Conservation (phyloP, 164 flowering plant genomes). For the Kalanchoe fedtschenkoi region DNA sequence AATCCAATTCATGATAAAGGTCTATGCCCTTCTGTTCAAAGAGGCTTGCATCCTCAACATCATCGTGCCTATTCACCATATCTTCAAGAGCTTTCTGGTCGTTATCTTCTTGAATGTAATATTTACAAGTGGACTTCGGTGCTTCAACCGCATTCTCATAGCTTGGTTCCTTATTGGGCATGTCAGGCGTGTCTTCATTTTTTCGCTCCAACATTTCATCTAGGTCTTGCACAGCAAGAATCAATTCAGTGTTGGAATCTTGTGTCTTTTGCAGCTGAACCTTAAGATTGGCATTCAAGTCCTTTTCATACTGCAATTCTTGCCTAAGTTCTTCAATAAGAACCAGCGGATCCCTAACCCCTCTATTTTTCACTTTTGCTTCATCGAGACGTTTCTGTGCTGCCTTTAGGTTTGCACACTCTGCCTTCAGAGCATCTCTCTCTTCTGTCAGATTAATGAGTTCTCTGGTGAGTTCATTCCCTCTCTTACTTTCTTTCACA, state of each 20-base stretch:
- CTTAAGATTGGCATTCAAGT: slow-evolving; percentile 59
- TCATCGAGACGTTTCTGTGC: slow-evolving; percentile 23
- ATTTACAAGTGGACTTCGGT: slow-evolving; percentile 11
- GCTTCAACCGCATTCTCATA: slow-evolving; percentile 15
- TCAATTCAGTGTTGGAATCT: slow-evolving; percentile 72
- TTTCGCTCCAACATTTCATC: slow-evolving; percentile 68
- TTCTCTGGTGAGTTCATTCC: slow-evolving; percentile 67
- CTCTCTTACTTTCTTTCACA: slow-evolving; percentile 74
- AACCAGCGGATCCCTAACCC: slow-evolving; percentile 34
- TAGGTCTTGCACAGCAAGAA: slow-evolving; percentile 77
- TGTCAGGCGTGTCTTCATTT: slow-evolving; percentile 27
- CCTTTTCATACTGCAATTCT: slow-evolving; percentile 70
- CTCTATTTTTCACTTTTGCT: slow-evolving; percentile 25
- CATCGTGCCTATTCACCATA: slow-evolving; percentile 44
- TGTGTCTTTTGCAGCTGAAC: slow-evolving; percentile 83
- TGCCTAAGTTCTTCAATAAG: slow-evolving; percentile 61
- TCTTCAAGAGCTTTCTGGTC: slow-evolving; percentile 54
- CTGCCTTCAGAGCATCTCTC: slow-evolving; percentile 52
- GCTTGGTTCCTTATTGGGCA: slow-evolving; percentile 17
- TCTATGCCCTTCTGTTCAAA: slow-evolving; percentile 52
- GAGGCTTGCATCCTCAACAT: slow-evolving; percentile 32
- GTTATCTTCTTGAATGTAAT: slow-evolving; percentile 35
- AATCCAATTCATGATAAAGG: slow-evolving; percentile 53
- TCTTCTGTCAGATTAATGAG: slow-evolving; percentile 55
- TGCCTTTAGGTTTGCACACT: slow-evolving; percentile 51